Base-by-base conservation (phyloP, 352 stramenopile species). In the Phytophthora quininea region DNA sequence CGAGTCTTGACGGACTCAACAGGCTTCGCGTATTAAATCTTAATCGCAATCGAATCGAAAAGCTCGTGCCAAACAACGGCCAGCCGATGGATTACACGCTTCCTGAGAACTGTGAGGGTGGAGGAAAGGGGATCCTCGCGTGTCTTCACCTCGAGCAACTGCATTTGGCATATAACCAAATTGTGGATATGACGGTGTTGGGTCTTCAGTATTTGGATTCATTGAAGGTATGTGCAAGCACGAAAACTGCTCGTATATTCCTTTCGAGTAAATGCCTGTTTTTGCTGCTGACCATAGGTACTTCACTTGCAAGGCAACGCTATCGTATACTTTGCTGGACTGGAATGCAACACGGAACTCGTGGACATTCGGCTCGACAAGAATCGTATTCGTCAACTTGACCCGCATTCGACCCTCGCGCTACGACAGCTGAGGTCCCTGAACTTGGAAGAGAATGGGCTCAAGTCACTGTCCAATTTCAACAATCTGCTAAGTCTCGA, bases 311-410 rank as follows among this genome's bases (percentile, higher is more conserved):
- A 93, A 68, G 84, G 87, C 3, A 97, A 97, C 38, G 76, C 87
- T 30, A 95, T 97, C 54, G 73, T 82, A 0, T 79, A 77, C 19
- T 67, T 97, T 27, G 63, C 76, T 42, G 89, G 84, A 0, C 54
- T 97, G 6, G 82, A 90, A 31, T 74, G 47, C 32, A 94, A 79
- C 40, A 79, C 64, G 2, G 75, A 91, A 32, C 61, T 97, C 4
- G 64, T 85, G 3, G 89, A 96, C 38, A 74, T 97, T 11, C 70
- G 77, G 3, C 60, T 96, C 7, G 85, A 90, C 59, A 95, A 91
- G 54, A 97, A 97, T 75, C 80, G 84, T 3, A 90, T 97, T 45
- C 88, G 88, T 2, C 85, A 91, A 32, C 49, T 97, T 12, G 89
- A 97, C 53, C 43, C 81, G 0, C 70, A 77, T 3, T 82, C 83